Evolutionary conservation across 306 rosid genomes (phyloP).

Genomic region (Cajanus cajan): DNA sequence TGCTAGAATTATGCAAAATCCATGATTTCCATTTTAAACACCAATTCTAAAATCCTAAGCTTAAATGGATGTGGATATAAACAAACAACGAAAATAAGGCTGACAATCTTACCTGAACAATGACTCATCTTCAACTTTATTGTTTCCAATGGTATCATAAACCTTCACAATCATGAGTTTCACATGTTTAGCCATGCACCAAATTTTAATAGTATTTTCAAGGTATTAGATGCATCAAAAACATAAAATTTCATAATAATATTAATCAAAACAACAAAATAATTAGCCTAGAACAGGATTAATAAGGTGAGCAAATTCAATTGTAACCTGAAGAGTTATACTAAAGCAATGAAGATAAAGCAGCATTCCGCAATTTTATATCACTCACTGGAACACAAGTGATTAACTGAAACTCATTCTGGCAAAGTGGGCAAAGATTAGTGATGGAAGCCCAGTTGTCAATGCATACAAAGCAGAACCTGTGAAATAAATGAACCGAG

Average conservation of each 20-base stretch:
- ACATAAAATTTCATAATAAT: not conserved
- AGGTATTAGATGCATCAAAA: slow-evolving; percentile 15
- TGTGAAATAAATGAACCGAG: slow-evolving; percentile 37
- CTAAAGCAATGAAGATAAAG: slow-evolving; percentile 36
- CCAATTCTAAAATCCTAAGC: slow-evolving; percentile 22
- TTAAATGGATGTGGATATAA: slow-evolving; percentile 3
- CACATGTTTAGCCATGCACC: slow-evolving; percentile 34
- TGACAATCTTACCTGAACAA: slow-evolving; percentile 47
- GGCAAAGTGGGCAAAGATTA: slow-evolving; percentile 98
- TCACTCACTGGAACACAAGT: slow-evolving; percentile 98
- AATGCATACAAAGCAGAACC: slow-evolving; percentile 96
- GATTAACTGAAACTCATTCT: slow-evolving; percentile 93
- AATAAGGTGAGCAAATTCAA: slow-evolving; percentile 31
- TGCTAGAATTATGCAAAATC: slow-evolving; percentile 22
- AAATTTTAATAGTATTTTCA: slow-evolving; percentile 27
- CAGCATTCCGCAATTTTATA: slow-evolving; percentile 36
- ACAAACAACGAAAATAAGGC: slow-evolving; percentile 20
- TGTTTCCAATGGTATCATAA: slow-evolving; percentile 90
- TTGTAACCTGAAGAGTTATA: slow-evolving; percentile 30
- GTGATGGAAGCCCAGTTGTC: slow-evolving; percentile 99
- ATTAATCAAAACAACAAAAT: slow-evolving; percentile 8
- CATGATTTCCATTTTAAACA: not conserved
- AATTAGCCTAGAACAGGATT: slow-evolving; percentile 25
- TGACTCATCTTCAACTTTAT: slow-evolving; percentile 74
- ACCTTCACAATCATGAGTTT: slow-evolving; percentile 60